Base-by-base conservation (phyloP, 2,329 filamentous ascomycete species). In the Lasiodiplodia sp. region DNA sequence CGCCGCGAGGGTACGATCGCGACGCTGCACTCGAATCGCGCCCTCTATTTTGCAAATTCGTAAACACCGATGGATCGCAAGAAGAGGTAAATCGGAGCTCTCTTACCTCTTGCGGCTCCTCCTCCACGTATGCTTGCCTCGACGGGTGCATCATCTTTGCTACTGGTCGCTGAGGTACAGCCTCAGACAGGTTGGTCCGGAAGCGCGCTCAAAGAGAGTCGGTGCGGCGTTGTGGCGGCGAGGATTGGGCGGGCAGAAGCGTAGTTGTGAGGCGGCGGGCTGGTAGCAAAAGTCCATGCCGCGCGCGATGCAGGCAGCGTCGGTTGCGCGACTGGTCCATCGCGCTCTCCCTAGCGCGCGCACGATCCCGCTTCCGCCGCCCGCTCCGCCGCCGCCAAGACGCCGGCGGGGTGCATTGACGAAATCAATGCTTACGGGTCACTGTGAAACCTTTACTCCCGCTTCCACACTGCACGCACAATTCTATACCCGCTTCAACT, bases 111-210 rank as follows among this genome's bases (percentile, higher is more conserved):
- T 86, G 81, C 77, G 88, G 85, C 53, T 84, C 89, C 77, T 97
- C 95, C 85, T 98, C 95, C 72, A 98, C 94, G 81, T 96, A 97
- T 52, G 95, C 95, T 81, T 95, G 91, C 72, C 96, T 89, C 79
- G 95, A 89, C 69, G 95, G 95, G 84, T 97, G 95, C 84, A 97
- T 86, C 77, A 80, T 80, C 23, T 71, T 77, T 75, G 68, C 66
- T 55, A 64, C 60, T 69, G n/a, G 18, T 63, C 18, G 49, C 23
- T 40, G 57, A 57, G 51, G 47, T 31, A 23, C 34, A 28, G 34
- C 58, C 31, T 55, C 40, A 52, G 60, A 31, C 14, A 21, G 6
- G 38, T n/a, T 52, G 53, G 47, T 34, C 38, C 14, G 47, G 47
- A 12, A 21, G 47, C 23, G 16, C 18, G 25, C n/a, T 11, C 44